Base-by-base conservation (phyloP, 2,329 filamentous ascomycete species). In the Aspergillus sp. region DNA sequence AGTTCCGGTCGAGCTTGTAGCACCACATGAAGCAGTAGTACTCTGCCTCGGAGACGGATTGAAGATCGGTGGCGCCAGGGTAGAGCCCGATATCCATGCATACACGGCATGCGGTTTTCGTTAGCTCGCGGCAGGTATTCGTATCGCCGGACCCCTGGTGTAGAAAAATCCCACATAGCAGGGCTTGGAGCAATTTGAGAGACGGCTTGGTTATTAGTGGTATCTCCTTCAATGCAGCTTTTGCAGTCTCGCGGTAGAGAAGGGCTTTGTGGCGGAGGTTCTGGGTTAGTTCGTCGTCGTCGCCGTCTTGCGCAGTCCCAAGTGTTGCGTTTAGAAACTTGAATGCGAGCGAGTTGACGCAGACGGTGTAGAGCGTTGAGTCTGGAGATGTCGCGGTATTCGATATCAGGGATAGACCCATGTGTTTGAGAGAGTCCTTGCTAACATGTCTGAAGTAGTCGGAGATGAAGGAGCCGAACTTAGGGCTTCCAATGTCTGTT, bases 21-120 rank as follows among this genome's bases (percentile, higher is more conserved):
- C 64, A 66, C 64, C 65, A 66, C 13, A 67, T 53, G 18, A 64
- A 48, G 48, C 65, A 67, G 52, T 61, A 65, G 24, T 58, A 48
- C 32, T 65, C 63, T 38, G 66, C 65, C 39, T 63, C 61, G 17
- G 47, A 58, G 38, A 51, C n/a, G 11, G 13, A 17, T 20, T 50
- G 17, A 24, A 22, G 5, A 13, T 34, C 44, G 15, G 26, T 41
- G 18, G 26, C 3, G 34, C 11, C 48, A 0, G 43, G n/a, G 15
- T 57, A 48, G 24, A 64, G 48, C 7, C 59, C 57, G 5, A 66
- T 42, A 32, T 63, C 65, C 24, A 60, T 63, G 39, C 61, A 63
- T 2, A 62, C 52, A 5, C 63, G 51, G 30, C 64, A 67, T 2
- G 65, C 65, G 13, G 64, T 59, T 9, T 55, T 58, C 12, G 63